Evolutionary conservation across 352 stramenopile genomes (phyloP), one percentile per base, ranked within the genome.

Genomic region (Pythium pectinolyticum): DNA sequence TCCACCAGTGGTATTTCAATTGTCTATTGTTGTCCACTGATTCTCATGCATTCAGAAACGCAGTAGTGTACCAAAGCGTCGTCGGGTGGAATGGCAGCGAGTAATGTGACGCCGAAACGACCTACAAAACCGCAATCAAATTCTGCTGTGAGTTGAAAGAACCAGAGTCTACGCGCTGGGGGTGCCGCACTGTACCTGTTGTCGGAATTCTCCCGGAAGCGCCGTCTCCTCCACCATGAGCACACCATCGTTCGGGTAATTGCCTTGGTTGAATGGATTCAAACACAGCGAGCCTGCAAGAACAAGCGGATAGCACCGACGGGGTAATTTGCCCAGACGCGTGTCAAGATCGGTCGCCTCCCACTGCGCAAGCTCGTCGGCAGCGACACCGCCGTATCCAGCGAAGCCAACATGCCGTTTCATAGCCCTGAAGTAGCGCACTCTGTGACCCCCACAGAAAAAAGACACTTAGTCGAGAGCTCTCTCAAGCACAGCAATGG

Each of bases 231-330:
- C 75, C 24, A 90, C 53, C 69, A 78, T 86, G 19, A 92, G 60
- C 2, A 84, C 60, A 10, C 83, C 83, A 40, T 92, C 83, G 43
- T 87, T 89, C 11, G 80, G 83, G 53, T 90, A 89, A 45, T 87
- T 83, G 31, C 75, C 74, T 68, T 89, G 80, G 37, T 88, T 89
- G 59, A 89, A 89, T 25, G 83, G 83, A 51, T 90, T 92, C 8
- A 92, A 52, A 54, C 80, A 83, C n/a, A 89, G 58, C 19, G 82
- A 82, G 3, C 83, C 83, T 3, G 83, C 75, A 28, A 92, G 50
- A 2, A 92, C 67, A 8, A 92, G 69, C 27, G 83, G 76, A 32
- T 80, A 88, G 53, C 78, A 88, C 35, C 82, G 69, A 24, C 54
- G 69, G 9, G 83, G 83, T 0, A 92, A 73, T 34, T 92, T 92